Percentiles rank a stretch among this genome's conserved stretches.
phyloP scores from a whole-genome alignment of 768 basidiomycete species.

The Naganishia friedmannii region DNA sequence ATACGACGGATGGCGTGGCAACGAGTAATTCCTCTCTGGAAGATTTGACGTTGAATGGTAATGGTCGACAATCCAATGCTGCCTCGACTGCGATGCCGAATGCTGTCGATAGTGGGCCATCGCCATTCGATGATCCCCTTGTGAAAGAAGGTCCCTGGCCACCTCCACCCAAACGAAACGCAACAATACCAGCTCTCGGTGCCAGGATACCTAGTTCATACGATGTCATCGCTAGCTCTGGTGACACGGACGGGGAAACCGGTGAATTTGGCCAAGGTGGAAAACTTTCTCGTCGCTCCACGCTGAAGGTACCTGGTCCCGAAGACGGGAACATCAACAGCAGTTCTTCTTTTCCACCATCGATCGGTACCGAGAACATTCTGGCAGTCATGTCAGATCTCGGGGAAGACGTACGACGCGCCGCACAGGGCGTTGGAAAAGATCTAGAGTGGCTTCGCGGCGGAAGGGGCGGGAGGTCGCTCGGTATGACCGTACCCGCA shows the following conservation, averaged over 20 bases:
- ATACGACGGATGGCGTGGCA: not conserved
- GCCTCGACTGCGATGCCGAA: not conserved
- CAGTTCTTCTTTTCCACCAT: not conserved
- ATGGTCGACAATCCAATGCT: not conserved
- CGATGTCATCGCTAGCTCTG: constrained; percentile 13
- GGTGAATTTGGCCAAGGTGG: not conserved
- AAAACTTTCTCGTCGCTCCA: constrained; percentile 6
- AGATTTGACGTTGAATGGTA: not conserved
- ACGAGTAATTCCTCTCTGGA: constrained; percentile 1
- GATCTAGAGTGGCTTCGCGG: constrained; percentile 15
- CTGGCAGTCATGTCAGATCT: not conserved
- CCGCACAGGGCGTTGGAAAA: constrained; percentile 13
- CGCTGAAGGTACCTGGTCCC: not conserved
- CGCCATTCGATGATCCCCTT: constrained; percentile 6
- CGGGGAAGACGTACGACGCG: constrained; percentile 8
- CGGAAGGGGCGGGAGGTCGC: constrained; percentile 10
- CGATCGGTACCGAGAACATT: not conserved
- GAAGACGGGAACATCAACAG: not conserved
- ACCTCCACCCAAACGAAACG: constrained; percentile 1
- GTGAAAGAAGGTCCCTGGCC: not conserved
- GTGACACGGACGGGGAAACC: not conserved
- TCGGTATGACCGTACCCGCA: constrained; percentile 3
- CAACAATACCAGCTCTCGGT: not conserved
- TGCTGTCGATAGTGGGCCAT: not conserved
- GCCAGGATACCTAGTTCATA: not conserved